These are phyloP conservation scores for Camelina hispida DNA, from an alignment of 345 rosid genomes.

Conservation along the genomic window DNA sequence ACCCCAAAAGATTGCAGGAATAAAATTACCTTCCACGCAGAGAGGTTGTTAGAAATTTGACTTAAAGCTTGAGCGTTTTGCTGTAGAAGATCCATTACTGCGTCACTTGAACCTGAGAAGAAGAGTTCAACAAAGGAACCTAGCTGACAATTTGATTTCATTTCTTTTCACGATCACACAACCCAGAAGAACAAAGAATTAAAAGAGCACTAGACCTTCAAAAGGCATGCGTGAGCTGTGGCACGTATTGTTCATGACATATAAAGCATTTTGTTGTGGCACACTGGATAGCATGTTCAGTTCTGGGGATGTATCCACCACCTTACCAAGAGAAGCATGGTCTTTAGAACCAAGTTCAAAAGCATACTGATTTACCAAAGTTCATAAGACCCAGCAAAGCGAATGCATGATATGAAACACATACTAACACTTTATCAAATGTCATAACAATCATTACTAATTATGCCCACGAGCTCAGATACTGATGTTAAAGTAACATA, in stretches of 20 bases:
- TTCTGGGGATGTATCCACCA: slow-evolving; percentile 76
- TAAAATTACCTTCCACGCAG: slow-evolving; percentile 63
- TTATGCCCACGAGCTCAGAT: slow-evolving; percentile 24
- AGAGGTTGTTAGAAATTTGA: slow-evolving; percentile 79
- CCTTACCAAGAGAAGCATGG: slow-evolving; percentile 55
- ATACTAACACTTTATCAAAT: background rate
- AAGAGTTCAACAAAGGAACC: slow-evolving; percentile 32
- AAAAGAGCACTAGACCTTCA: slow-evolving; percentile 63
- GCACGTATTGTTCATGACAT: slow-evolving; percentile 55
- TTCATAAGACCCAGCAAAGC: slow-evolving; percentile 25
- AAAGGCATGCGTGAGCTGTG: slow-evolving; percentile 51
- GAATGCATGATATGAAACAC: slow-evolving; percentile 5
- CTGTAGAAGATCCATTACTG: slow-evolving; percentile 69
- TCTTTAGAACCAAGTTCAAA: slow-evolving; percentile 44
- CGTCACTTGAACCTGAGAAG: slow-evolving; percentile 67
- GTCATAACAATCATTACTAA: background rate
- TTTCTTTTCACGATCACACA: background rate
- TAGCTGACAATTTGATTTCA: slow-evolving; percentile 1
- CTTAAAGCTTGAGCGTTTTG: slow-evolving; percentile 73
- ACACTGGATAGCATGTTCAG: slow-evolving; percentile 55
- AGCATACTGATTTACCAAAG: slow-evolving; percentile 29
- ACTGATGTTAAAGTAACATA: background rate
- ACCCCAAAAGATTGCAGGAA: slow-evolving; percentile 16
- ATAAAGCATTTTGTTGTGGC: slow-evolving; percentile 58
- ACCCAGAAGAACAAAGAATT: slow-evolving; percentile 25